These are phyloP conservation scores for Taphrina deformans DNA, from an alignment of 1,139 yeast species.

Conservation along the genomic window DNA sequence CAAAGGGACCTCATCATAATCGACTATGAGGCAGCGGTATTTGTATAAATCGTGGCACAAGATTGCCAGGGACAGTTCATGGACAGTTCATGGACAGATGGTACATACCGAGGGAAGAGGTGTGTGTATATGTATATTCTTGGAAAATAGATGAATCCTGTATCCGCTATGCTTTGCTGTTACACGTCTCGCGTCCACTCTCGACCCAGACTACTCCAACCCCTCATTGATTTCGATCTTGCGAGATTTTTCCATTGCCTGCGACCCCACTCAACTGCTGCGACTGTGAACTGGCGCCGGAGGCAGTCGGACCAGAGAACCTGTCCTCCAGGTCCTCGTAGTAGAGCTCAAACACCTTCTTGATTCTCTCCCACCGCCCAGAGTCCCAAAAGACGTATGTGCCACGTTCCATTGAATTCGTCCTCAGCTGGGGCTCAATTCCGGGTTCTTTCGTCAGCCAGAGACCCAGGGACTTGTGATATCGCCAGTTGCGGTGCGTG, in stretches of 20 bases:
- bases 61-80: too few species aligned
- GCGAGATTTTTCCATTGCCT: not conserved
- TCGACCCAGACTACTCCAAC: not conserved
- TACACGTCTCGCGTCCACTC: not conserved
- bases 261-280: not conserved
- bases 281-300: not conserved
- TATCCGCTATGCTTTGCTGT: not conserved
- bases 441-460: constrained; percentile 95
- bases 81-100: too few species aligned
- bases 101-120: too few species aligned
- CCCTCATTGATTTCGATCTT: not conserved
- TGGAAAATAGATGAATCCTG: not conserved
- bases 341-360: constrained; percentile 43
- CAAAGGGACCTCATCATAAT: too few species aligned
- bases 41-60: too few species aligned
- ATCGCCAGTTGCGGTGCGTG: constrained; percentile 88
- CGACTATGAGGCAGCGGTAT: too few species aligned
- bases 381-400: constrained; percentile 97
- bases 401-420: constrained; percentile 87
- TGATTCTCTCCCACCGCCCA: constrained; percentile 91
- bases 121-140: not conserved
- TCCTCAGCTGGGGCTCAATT: constrained; percentile 82
- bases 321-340: constrained; percentile 37
- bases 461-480: constrained; percentile 90
- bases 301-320: not conserved